These are phyloP conservation scores for Plantago elongata DNA, from an alignment of 257 asterid genomes.

Conservation along the genomic window DNA sequence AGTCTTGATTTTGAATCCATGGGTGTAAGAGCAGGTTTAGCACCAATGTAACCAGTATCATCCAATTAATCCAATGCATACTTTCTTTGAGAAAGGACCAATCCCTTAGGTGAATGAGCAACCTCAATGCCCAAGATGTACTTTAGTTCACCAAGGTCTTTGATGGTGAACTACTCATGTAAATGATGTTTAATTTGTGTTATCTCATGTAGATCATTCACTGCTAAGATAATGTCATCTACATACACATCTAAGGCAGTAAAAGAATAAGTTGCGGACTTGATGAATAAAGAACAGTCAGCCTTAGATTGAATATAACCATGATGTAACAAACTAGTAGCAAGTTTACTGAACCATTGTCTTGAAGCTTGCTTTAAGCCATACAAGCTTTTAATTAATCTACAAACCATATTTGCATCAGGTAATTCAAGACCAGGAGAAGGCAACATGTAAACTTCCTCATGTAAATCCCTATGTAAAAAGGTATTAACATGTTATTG, in stretches of 20 bases:
- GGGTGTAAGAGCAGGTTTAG: background rate
- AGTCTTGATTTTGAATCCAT: background rate
- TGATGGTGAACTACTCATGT: no score
- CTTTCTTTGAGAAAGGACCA: background rate
- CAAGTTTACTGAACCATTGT: no score
- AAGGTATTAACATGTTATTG: background rate
- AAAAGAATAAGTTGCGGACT: no score
- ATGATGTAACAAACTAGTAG: no score
- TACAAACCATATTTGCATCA: background rate
- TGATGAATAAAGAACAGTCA: no score
- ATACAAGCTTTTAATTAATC: background rate
- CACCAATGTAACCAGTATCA: background rate
- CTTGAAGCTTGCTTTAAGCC: background rate
- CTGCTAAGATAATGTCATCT: no score
- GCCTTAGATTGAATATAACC: no score
- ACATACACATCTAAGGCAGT: no score
- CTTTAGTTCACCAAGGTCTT: no score
- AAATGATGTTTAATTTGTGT: no score
- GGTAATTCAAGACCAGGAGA: background rate
- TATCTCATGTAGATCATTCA: no score
- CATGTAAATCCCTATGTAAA: background rate
- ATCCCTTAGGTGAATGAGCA: background rate
- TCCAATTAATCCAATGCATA: background rate
- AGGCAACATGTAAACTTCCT: background rate
- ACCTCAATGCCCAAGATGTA: background rate